Base-by-base conservation (phyloP, 108 stramenopile species). In the Pseudonitzschia multiseries region DNA sequence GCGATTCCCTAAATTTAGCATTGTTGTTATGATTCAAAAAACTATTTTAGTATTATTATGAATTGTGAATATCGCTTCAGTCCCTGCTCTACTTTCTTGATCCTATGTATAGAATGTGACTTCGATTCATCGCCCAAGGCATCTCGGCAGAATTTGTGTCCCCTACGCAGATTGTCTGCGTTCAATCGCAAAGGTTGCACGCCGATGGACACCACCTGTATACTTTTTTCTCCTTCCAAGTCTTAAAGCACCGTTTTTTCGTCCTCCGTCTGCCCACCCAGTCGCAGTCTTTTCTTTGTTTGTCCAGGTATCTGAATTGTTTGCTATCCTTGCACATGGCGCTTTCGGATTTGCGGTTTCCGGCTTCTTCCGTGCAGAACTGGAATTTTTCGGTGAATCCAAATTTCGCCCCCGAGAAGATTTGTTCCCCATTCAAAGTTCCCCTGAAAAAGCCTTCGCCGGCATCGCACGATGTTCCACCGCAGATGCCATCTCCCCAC, bases 401-500 rank as follows among this genome's bases (percentile, higher is more conserved):
- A 48, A 48, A 48, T 14, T 5, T 48, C 4, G 46, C 4, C 4
- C 46, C 46, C 46, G 46, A 48, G n/a, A 65, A 65, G 36, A 65
- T 36, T 21, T 65, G 20, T 20, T 13, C 41, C 22, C 64, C 64
- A 20, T 17, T 33, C 24, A 65, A 22, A 8, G 36, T n/a, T 20
- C 32, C 32, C 14, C 33, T 36, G 29, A n/a, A 59, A 14, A n/a
- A 59, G 27, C 57, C 57, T 24, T 54, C 53, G 24, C 53, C 53
- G 14, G 8, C n/a, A 24, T 22, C 22, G 24, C 53, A 21, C 20
- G 26, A 62, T 36, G 13, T 10, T 10, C 46, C 17, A 48, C 12
- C 46, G 33, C 36, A 65, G 12, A 65, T 65, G 33, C 40, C 64
- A 41, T 65, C 64, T 29, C 64, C 64, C 12, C 20, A 65, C 13